A percentile compares a stretch with the other conserved stretches of the same genome.
Conservation (phyloP, 2,329 filamentous ascomycete genomes). For the Rugonectria rugulosa region DNA sequence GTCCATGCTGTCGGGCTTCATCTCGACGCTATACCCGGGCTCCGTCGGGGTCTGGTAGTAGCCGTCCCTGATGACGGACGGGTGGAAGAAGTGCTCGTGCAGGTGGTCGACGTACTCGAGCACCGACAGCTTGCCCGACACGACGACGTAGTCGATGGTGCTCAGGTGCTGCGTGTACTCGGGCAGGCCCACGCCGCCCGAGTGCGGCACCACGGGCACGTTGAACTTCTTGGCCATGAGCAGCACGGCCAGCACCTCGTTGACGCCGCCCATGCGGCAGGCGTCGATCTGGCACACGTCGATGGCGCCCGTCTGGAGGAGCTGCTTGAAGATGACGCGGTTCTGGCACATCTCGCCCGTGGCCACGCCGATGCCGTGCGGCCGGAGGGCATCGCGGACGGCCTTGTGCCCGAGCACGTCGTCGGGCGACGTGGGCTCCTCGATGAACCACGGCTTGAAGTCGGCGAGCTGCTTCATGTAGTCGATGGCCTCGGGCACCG, state of each 20-base stretch:
- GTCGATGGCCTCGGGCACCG: conserved; percentile 84
- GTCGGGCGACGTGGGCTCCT: conserved; percentile 90
- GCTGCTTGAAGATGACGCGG: conserved; percentile 92
- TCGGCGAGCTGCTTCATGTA: conserved; percentile 85
- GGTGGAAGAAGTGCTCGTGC: conserved; percentile 91
- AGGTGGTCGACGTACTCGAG: conserved; percentile 93
- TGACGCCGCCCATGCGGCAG: conserved; percentile 87
- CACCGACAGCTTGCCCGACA: conserved; percentile 80
- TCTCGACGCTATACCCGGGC: conserved; percentile 91
- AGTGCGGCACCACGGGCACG: conserved; percentile 88
- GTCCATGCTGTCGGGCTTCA: conserved; percentile 90
- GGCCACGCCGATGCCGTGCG: conserved; percentile 81
- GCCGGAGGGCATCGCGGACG: conserved; percentile 79
- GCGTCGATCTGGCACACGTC: conserved; percentile 92
- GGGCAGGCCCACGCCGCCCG: conserved; percentile 86
- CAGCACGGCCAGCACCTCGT: conserved; percentile 90
- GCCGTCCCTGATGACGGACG: conserved; percentile 79
- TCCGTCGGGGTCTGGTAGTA: conserved; percentile 87
- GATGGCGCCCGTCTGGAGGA: conserved; percentile 80
- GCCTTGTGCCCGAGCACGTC: conserved; percentile 90
- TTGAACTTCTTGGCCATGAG: conserved; percentile 82
- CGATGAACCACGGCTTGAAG: conserved; percentile 93
- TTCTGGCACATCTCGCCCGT: conserved; percentile 98
- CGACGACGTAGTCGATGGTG: conserved; percentile 91
- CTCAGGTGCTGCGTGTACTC: conserved; percentile 94